Conservation (phyloP, 2,329 filamentous ascomycete species). For the Epichloe sp. region DNA sequence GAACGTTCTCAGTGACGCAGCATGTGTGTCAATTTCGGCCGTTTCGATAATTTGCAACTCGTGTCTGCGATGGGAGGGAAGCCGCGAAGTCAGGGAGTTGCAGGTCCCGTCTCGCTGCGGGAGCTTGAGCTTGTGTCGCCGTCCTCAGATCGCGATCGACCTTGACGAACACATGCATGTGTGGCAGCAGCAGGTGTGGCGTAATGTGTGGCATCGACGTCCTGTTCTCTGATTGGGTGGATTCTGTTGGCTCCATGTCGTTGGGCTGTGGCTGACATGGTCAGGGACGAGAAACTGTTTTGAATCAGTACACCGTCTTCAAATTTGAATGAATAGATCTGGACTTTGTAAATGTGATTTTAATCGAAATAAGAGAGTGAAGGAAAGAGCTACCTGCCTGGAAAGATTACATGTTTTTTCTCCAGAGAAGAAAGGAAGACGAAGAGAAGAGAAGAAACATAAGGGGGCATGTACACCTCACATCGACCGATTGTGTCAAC, state of each 20-base stretch:
- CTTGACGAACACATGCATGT: background rate
- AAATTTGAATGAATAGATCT: no score
- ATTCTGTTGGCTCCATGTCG: background rate
- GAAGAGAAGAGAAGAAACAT: no score
- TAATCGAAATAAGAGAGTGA: no score
- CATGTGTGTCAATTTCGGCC: background rate
- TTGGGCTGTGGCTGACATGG: background rate
- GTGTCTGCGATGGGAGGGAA: background rate
- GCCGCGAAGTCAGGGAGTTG: no score
- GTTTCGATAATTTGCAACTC: background rate
- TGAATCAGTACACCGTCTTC: no score
- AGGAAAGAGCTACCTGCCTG: no score
- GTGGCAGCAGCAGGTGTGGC: background rate
- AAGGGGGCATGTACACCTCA: no score
- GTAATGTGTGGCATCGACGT: background rate
- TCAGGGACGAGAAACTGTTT: background rate
- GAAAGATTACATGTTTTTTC: no score
- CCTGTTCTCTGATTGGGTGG: background rate
- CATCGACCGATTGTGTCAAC: no score
- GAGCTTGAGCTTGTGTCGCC: background rate
- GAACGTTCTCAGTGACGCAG: background rate
- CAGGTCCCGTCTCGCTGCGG: background rate
- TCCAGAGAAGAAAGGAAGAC: no score
- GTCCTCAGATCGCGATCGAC: background rate
- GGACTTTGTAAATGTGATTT: no score